Conservation (phyloP, 768 basidiomycete genomes). For the Fomitopsis serialis region DNA sequence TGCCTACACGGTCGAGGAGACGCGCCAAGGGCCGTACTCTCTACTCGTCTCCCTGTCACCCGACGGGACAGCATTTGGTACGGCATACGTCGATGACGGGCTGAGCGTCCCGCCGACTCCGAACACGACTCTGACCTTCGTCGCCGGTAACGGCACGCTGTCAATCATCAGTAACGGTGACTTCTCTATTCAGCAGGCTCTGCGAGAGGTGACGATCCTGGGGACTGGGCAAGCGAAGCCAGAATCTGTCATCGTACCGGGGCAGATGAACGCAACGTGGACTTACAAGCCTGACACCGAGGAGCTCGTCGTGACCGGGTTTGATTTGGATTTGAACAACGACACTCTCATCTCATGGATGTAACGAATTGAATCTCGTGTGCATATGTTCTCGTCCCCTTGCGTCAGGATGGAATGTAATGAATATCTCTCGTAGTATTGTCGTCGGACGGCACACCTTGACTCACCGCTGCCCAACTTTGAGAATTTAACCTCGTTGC, state of each 20-base stretch:
- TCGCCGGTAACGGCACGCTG: conserved; percentile 28
- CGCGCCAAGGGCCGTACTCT: conserved; percentile 53
- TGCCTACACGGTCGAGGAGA: conserved; percentile 66
- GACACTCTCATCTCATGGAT: conserved; percentile 31
- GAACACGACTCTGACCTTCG: conserved; percentile 43
- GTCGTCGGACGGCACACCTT: too few species aligned
- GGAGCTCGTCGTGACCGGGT: conserved; percentile 34
- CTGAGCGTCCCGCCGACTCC: conserved; percentile 52
- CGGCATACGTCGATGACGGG: conserved; percentile 70
- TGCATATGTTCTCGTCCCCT: neutral
- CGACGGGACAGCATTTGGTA: conserved; percentile 48
- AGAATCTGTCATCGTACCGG: conserved; percentile 36
- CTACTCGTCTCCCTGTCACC: conserved; percentile 53
- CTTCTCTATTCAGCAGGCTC: conserved; percentile 40
- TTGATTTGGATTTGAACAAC: conserved; percentile 40
- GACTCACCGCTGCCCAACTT: too few species aligned
- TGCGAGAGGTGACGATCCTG: conserved; percentile 53
- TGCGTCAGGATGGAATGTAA: neutral
- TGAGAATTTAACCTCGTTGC: too few species aligned
- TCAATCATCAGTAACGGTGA: conserved; percentile 31
- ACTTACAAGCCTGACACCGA: conserved; percentile 32
- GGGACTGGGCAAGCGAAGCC: conserved; percentile 37
- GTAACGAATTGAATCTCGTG: conserved; percentile 8
- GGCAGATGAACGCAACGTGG: conserved; percentile 47
- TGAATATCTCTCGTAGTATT: too few species aligned